These are phyloP conservation scores for Cryptosporidium sp. DNA, from an alignment of 169 alveolate species.

Conservation along the genomic window DNA sequence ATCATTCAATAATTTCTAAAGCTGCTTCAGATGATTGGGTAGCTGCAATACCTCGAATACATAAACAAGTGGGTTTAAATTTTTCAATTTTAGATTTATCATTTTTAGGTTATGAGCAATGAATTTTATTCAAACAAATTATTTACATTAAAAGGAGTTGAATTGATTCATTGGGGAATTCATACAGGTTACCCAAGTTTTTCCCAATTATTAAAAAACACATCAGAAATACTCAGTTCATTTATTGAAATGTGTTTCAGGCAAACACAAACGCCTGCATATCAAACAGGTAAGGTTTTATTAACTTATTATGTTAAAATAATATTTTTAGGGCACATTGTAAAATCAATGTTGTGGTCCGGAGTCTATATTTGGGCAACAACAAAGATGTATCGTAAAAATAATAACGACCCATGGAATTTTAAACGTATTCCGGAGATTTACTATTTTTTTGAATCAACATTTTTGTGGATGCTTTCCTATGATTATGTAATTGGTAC, in stretches of 20 bases:
- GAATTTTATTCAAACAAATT: slow-evolving; percentile 27
- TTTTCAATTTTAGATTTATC: not conserved
- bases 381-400: slow-evolving; percentile 64
- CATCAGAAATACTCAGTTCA: not conserved
- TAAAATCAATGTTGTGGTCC: slow-evolving; percentile 78
- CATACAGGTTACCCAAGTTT: slow-evolving; percentile 8
- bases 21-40: slow-evolving; percentile 71
- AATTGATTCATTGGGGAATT: slow-evolving; percentile 22
- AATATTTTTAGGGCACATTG: slow-evolving; percentile 10
- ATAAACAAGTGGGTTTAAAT: slow-evolving; percentile 14
- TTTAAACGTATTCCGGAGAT: slow-evolving; percentile 62
- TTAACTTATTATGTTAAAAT: not conserved
- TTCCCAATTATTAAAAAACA: slow-evolving; percentile 11
- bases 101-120: slow-evolving; percentile 8
- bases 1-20: slow-evolving; percentile 37
- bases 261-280: slow-evolving; percentile 54
- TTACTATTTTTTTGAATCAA: slow-evolving; percentile 75
- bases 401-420: slow-evolving; percentile 71
- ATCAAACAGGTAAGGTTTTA: slow-evolving; percentile 30
- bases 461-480: slow-evolving; percentile 79
- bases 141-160: not conserved
- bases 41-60: slow-evolving; percentile 48
- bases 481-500: slow-evolving; percentile 71
- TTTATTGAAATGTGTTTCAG: slow-evolving; percentile 8
- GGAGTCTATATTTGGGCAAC: slow-evolving; percentile 80